Percentiles rank a stretch among this genome's conserved stretches.
Conservation (phyloP, 106 monocot species). For the Dactylorhiza incarnata region DNA sequence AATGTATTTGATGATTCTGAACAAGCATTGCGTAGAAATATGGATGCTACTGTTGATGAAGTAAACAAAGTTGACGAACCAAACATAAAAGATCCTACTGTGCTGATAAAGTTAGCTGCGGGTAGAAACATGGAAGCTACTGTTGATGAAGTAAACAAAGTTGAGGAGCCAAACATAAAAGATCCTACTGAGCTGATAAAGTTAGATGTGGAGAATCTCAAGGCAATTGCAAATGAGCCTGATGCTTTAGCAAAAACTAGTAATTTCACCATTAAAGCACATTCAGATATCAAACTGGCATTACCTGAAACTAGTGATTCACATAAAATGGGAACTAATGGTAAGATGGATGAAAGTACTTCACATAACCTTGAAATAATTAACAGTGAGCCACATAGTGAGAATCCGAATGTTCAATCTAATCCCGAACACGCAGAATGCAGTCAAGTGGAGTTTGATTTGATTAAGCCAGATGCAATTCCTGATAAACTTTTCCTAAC, state of each 20-base stretch:
- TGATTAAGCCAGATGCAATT: neutral
- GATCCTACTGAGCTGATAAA: neutral
- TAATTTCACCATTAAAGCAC: neutral
- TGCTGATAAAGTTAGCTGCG: too few species aligned
- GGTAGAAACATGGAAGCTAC: neutral
- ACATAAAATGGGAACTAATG: neutral
- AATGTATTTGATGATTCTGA: constrained; percentile 2
- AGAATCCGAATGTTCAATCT: neutral
- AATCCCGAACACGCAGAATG: neutral
- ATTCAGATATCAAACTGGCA: neutral
- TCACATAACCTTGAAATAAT: neutral
- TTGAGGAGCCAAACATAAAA: neutral
- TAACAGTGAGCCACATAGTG: neutral
- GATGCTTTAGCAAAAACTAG: neutral
- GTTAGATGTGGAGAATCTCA: neutral
- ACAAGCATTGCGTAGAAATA: neutral
- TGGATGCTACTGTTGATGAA: neutral
- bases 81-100: neutral
- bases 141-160: too few species aligned
- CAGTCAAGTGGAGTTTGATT: neutral
- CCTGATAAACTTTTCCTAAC: neutral
- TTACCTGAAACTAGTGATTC: neutral
- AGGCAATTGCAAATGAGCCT: neutral
- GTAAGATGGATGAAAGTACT: neutral
- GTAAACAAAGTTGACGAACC: neutral